Conservation (phyloP, 768 basidiomycete genomes). For the Trametes villosa region DNA sequence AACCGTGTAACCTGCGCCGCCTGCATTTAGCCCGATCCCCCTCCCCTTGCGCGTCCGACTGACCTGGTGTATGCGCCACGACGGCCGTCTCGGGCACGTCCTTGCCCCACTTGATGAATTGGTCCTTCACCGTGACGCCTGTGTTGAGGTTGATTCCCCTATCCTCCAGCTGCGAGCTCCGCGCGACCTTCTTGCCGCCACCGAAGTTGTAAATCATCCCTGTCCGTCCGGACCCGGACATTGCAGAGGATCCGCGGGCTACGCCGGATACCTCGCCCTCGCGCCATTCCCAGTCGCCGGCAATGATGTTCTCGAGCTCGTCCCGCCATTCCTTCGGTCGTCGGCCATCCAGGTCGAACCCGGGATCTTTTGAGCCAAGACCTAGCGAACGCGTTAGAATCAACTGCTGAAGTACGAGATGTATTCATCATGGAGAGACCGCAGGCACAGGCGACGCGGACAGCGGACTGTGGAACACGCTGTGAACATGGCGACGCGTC, state of each 20-base stretch:
- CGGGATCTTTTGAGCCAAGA: conserved; percentile 36
- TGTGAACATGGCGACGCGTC: too few relatives aligned
- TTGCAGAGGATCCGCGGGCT: conserved; percentile 54
- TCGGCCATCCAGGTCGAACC: conserved; percentile 55
- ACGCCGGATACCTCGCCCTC: conserved; percentile 58
- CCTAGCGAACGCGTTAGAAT: conserved; percentile 17
- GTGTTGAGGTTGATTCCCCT: conserved; percentile 30
- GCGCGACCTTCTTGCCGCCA: conserved; percentile 10
- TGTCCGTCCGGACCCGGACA: conserved; percentile 19
- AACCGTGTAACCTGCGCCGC: conserved; percentile 74
- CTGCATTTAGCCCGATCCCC: conserved; percentile 7
- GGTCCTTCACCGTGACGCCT: conserved; percentile 50
- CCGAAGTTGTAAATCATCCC: conserved; percentile 32
- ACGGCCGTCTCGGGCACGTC: conserved; percentile 60
- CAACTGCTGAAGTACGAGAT: too few relatives aligned
- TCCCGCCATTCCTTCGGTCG: conserved; percentile 58
- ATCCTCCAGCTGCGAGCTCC: conserved; percentile 25
- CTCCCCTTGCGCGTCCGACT: conserved; percentile 14
- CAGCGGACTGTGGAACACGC: too few relatives aligned
- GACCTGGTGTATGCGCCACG: conserved; percentile 70
- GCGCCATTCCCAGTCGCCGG: conserved; percentile 73
- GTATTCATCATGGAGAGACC: too few relatives aligned
- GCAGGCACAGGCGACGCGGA: too few relatives aligned
- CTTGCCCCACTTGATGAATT: conserved; percentile 58
- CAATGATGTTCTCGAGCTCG: conserved; percentile 61